phyloP scores from a whole-genome alignment of 2,329 filamentous ascomycete genomes.

The Aureobasidium pullulans region DNA sequence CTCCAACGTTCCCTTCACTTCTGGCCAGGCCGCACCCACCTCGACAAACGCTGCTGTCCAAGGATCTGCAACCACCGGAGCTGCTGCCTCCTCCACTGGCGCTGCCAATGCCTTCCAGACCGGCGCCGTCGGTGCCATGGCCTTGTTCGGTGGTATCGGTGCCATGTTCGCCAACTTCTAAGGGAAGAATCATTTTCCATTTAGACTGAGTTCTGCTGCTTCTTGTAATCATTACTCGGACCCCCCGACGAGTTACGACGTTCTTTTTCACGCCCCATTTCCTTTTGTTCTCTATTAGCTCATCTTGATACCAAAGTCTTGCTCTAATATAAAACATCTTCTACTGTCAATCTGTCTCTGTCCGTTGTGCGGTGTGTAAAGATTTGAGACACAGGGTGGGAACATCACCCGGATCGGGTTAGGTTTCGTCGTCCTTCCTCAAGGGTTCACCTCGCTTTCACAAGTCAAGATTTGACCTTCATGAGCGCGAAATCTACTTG shows the following conservation, averaged over 20 bases:
- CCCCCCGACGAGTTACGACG: neutral
- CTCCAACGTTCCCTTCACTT: constrained; percentile 48
- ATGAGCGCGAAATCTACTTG: constrained; percentile 75
- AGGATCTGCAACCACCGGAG: constrained; percentile 17
- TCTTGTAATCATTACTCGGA: too few species aligned
- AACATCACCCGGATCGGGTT: too few species aligned
- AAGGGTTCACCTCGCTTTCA: too few species aligned
- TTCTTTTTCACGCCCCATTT: neutral
- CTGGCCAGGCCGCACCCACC: constrained; percentile 42
- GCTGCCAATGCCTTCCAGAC: constrained; percentile 29
- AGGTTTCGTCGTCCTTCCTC: too few species aligned
- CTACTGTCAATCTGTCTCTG: too few species aligned
- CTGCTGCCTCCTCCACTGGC: constrained; percentile 21
- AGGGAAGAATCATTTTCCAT: too few species aligned
- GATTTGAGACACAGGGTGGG: too few species aligned
- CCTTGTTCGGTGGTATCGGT: constrained; percentile 39
- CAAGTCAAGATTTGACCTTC: constrained; percentile 77
- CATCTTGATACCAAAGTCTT: too few species aligned
- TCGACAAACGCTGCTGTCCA: constrained; percentile 24
- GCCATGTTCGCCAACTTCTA: constrained; percentile 23
- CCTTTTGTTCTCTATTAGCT: too few species aligned
- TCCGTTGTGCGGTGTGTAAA: too few species aligned
- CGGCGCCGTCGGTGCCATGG: constrained; percentile 39
- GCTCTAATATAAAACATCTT: too few species aligned
- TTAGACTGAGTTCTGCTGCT: too few species aligned